These are phyloP conservation scores for Spergularia azorica DNA, from an alignment of 179 eudicot species.

Conservation along the genomic window DNA sequence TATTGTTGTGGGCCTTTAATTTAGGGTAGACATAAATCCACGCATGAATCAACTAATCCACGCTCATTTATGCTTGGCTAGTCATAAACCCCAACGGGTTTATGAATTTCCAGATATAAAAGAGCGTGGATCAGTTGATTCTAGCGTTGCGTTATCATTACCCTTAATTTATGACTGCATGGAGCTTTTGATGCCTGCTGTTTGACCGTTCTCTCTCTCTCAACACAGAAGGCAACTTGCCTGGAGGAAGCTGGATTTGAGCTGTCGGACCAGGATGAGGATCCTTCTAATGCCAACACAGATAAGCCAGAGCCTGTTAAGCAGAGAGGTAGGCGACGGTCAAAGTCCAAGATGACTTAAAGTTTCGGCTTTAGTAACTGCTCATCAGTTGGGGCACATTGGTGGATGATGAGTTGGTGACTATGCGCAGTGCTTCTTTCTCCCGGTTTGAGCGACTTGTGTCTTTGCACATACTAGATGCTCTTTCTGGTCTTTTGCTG, in stretches of 20 bases:
- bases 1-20: neutral
- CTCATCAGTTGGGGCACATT: neutral
- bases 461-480: neutral
- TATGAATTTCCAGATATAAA: no score
- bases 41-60: no score
- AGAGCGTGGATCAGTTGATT: no score
- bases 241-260: slow-evolving; percentile 22
- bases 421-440: neutral
- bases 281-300: slow-evolving; percentile 3
- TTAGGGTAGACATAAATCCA: no score
- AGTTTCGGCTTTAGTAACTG: slow-evolving; percentile 4
- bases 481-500: neutral
- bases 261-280: slow-evolving; percentile 8
- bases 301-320: slow-evolving; percentile 19
- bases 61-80: no score
- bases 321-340: slow-evolving; percentile 11
- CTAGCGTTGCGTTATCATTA: no score
- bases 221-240: neutral
- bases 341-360: slow-evolving; percentile 22
- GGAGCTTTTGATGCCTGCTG: neutral
- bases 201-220: neutral
- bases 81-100: no score
- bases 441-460: slow-evolving; percentile 1
- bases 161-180: neutral
- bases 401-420: neutral